Conservation (phyloP, 495 filamentous ascomycete genomes). For the Aspergillus bridgeri region DNA sequence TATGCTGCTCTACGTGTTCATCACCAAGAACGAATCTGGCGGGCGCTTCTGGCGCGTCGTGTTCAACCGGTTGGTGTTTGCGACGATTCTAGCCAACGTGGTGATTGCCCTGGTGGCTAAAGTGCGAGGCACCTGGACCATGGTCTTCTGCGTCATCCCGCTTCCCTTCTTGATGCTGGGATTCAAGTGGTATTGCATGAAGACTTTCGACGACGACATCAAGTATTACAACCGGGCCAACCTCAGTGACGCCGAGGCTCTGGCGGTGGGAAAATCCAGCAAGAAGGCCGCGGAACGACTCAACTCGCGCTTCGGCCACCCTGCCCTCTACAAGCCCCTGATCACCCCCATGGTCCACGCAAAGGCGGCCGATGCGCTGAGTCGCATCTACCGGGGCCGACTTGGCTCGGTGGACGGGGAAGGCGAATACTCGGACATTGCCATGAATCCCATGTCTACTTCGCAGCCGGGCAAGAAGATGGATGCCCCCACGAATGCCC, state of each 20-base stretch:
- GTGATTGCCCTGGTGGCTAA: slow-evolving; percentile 73
- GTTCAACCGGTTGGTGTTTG: slow-evolving; percentile 90
- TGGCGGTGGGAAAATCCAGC: slow-evolving; percentile 42
- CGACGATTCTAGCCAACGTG: slow-evolving; percentile 71
- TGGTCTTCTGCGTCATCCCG: slow-evolving; percentile 67
- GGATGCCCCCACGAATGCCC: slow-evolving; percentile 30
- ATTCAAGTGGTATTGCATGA: slow-evolving; percentile 84
- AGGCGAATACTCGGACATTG: slow-evolving; percentile 69
- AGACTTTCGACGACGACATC: slow-evolving; percentile 70
- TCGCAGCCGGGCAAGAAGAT: slow-evolving; percentile 67
- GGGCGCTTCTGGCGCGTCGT: slow-evolving; percentile 90
- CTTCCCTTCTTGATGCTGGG: slow-evolving; percentile 74
- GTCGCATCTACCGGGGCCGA: slow-evolving; percentile 75
- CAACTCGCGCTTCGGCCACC: slow-evolving; percentile 80
- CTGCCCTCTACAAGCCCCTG: slow-evolving; percentile 81
- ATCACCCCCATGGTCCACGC: slow-evolving; percentile 96
- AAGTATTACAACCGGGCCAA: slow-evolving; percentile 69
- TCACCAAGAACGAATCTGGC: slow-evolving; percentile 94
- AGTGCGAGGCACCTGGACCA: slow-evolving; percentile 52
- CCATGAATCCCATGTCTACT: slow-evolving; percentile 76
- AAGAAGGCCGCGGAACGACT: slow-evolving; percentile 67
- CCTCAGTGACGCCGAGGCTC: slow-evolving; percentile 53
- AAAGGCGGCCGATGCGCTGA: slow-evolving; percentile 77
- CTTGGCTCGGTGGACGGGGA: slow-evolving; percentile 58
- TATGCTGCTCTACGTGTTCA: slow-evolving; percentile 85